Evolutionary conservation across 2,329 filamentous ascomycete genomes (phyloP), one percentile per base, ranked within the genome.

Genomic region (Neonectria ditissima): DNA sequence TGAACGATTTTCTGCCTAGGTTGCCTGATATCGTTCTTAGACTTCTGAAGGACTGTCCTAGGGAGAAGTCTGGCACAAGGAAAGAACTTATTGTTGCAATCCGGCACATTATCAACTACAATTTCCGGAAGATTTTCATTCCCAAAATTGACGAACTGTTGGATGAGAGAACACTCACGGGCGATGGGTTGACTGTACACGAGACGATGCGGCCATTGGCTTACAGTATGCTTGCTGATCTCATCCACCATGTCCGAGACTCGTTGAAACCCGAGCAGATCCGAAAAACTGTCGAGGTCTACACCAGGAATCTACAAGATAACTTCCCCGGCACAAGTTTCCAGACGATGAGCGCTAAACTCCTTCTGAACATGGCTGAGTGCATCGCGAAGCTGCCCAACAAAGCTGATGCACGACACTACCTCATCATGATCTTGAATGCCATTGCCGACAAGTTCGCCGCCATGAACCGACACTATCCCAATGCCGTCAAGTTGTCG

Each of bases 361-460:
- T 99, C 3, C 83, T 99, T 1, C 84, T 99, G 13, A 99, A 99
- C 77, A 97, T 99, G 93, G 96, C 95, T 0, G 97, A 99, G 74
- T 97, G 93, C 77, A 99, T 99, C 74, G 93, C 94, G 1, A 97
- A 95, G 78, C 87, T 99, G 71, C 91, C 92, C 20, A 93, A 97
- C 76, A 99, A 98, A 81, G 89, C 91, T 45, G 95, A 99, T 77
- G 96, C 96, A 24, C 90, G 97, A 6, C 94, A 98, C 77, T 97
- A 97, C 77, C 82, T 99, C 65, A 93, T 99, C 75, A 96, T 97
- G 89, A 98, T 99, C 47, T 82, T 99, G 60, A 97, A 98, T 78
- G 96, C 97, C 10, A 98, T 99, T 71, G 96, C 93, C 52, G 96
- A 99, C 76, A 99, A 99, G 76, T 98, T 99, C 76, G 94, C 94